Percentiles rank a stretch among this genome's conserved stretches.
Evolutionary conservation across 352 stramenopile genomes (phyloP).

Genomic region (Poterioochromonas sp.): DNA sequence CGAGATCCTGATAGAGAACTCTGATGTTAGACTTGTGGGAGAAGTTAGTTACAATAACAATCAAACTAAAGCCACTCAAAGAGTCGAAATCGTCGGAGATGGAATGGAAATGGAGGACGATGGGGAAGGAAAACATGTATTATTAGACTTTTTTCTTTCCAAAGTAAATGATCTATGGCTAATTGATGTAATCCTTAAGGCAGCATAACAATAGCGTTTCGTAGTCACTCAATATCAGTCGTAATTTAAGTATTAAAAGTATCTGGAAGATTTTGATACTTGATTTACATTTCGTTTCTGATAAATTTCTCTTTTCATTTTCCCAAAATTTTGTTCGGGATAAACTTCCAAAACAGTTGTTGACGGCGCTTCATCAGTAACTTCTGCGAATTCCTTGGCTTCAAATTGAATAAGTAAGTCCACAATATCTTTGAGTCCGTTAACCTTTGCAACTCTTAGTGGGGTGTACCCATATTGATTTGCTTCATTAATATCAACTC

Average conservation of each 20-base stretch:
- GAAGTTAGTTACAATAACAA: neutral
- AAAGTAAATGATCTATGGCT: neutral
- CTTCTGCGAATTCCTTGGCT: too few relatives aligned
- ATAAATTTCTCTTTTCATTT: too few relatives aligned
- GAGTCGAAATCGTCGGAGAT: neutral
- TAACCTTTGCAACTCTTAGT: conserved; percentile 6
- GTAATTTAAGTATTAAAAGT: too few relatives aligned
- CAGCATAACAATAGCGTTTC: too few relatives aligned
- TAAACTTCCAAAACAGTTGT: too few relatives aligned
- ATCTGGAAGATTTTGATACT: too few relatives aligned
- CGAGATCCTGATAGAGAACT: neutral
- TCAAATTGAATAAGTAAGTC: neutral
- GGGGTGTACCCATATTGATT: conserved; percentile 25
- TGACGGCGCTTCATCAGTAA: too few relatives aligned
- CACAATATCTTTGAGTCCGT: neutral
- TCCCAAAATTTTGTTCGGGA: too few relatives aligned
- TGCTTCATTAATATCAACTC: conserved; percentile 23
- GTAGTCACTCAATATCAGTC: too few relatives aligned
- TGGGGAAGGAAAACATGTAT: too few relatives aligned
- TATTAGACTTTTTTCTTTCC: neutral
- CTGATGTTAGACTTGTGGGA: neutral
- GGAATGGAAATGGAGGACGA: neutral
- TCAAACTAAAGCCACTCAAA: neutral
- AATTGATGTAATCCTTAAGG: conserved; percentile 12
- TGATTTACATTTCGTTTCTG: too few relatives aligned